Base-by-base conservation (phyloP, 2,329 filamentous ascomycete species). In the Blastomyces silverae region DNA sequence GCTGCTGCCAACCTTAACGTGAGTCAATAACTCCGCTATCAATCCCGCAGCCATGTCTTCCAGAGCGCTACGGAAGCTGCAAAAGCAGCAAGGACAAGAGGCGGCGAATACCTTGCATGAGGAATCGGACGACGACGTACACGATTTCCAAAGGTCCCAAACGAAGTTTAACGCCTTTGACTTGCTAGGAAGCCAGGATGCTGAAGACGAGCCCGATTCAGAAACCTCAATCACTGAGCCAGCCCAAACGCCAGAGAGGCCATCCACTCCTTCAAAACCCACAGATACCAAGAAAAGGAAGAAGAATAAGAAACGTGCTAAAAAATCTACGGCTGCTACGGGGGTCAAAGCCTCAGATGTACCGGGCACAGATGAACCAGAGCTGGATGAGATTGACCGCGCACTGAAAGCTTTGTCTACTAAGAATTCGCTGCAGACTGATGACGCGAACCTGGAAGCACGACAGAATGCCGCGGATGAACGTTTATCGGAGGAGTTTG, bases 241-340 rank as follows among this genome's bases (percentile, higher is more conserved):
- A 34, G 61, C 63, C 53, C 66, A 69, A 59, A 61, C 64, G 11
- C 55, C 67, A n/a, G 64, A 71, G 53, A 62, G 57, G 44, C 59
- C 48, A 17, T 34, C 34, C 28, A 52, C 60, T 13, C 37, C 56
- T 46, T 77, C 73, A 63, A 75, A 83, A 81, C 77, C 80, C 67
- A 86, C 83, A 73, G 88, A 87, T 73, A 86, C 85, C 69, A 84
- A 82, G 71, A 88, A 87, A 73, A 86, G 85, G 70, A 84, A 82
- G 71, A 87, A 85, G 73, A 84, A 85, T 74, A 83, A 80, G 70
- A 82, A 81, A 69, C 81, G 79, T 69, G 74, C 74, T 20, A 76
- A 78, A 55, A 74, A 74, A 64, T 50, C 71, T 13, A 65, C 70
- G 28, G 67, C 70, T n/a, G 71, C 71, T 3, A 64, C 65, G 28